Evolutionary conservation across 805 yeast species (phyloP).

Genomic region (Hanseniaspora lindneri): DNA sequence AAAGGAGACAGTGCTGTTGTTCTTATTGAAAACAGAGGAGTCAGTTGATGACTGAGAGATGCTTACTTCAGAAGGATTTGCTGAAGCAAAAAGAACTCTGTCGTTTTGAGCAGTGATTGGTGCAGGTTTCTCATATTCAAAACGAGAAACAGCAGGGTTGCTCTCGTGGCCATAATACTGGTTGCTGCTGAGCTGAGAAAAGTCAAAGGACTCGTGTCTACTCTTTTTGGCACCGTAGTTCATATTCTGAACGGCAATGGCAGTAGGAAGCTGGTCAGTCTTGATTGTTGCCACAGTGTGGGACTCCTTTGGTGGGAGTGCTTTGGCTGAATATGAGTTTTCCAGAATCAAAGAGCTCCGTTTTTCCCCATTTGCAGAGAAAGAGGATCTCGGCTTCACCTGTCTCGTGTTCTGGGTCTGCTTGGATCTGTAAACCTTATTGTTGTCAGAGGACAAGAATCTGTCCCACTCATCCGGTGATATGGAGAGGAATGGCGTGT

Average conservation of each 20-base stretch:
- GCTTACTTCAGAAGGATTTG: not conserved
- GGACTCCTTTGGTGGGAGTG: conserved; percentile 59
- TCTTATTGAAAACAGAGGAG: not conserved
- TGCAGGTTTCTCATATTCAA: conserved; percentile 2
- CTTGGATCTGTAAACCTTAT: conserved; percentile 27
- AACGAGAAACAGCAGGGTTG: not conserved
- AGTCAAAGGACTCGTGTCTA: conserved; percentile 14
- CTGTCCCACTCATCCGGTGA: conserved; percentile 86
- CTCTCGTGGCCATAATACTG: conserved; percentile 2
- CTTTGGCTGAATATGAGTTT: conserved; percentile 34
- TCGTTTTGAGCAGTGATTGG: conserved; percentile 1
- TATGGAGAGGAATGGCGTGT: conserved; percentile 67
- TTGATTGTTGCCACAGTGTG: conserved; percentile 46
- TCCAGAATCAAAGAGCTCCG: conserved; percentile 30
- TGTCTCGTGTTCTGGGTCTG: conserved; percentile 18
- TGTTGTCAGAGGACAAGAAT: conserved; percentile 24
- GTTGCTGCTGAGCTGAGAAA: conserved; percentile 24
- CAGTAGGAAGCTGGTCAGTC: conserved; percentile 11
- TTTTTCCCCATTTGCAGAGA: conserved; percentile 34
- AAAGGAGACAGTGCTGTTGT: not conserved
- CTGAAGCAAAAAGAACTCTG: not conserved
- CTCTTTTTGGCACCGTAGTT: conserved; percentile 2
- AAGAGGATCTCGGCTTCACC: conserved; percentile 27
- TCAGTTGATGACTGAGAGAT: not conserved
- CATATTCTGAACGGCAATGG: conserved; percentile 16